Evolutionary conservation across 2,329 filamentous ascomycete species (phyloP), one percentile per base, ranked within the genome.

Genomic region (Aspergillus sp.): DNA sequence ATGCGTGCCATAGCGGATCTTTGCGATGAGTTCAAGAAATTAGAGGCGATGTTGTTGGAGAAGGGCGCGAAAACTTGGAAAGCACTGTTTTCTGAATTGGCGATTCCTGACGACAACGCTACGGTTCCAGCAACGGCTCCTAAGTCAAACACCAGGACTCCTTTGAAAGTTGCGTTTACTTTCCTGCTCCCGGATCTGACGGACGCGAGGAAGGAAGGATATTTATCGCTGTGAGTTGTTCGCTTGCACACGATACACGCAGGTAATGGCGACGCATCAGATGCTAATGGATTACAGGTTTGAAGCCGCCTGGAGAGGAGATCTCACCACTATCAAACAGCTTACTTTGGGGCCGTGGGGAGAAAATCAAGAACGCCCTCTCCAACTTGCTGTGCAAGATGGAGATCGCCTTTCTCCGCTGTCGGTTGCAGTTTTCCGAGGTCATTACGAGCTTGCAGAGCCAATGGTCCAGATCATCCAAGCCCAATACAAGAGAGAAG

Each of bases 261-360:
- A 10, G 25, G n/a, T n/a, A n/a, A n/a, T n/a, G 1, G 25, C 78
- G 36, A 75, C 74, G 17, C 69, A 21, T 6, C 19, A 29, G 88
- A 57, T 57, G 16, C 31, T 40, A 19, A 51, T 10, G 4, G 14
- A 85, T 11, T 72, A 79, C 52, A 74, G 71, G 5, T 71, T 71
- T 31, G 84, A 93, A 64, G 88, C 88, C 32, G 84, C 84, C 4
- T 94, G 88, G 88, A 62, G 62, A 4, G 87, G 86, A n/a, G 82
- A 94, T 59, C 58, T 88, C 1, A 76, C 82, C 1, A 83, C 75
- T 3, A 83, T 93, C 68, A 69, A 68, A 34, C 19, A 48, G 0
- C 59, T 73, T 32, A 71, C 70, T 5, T 46, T 70, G 1, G 54
- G 44, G 1, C 61, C 56, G 54, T 65, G 58, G 75, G 81, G 65